These are phyloP conservation scores for Fusarium pininemorale DNA, from an alignment of 2,329 filamentous ascomycete species.

Conservation along the genomic window DNA sequence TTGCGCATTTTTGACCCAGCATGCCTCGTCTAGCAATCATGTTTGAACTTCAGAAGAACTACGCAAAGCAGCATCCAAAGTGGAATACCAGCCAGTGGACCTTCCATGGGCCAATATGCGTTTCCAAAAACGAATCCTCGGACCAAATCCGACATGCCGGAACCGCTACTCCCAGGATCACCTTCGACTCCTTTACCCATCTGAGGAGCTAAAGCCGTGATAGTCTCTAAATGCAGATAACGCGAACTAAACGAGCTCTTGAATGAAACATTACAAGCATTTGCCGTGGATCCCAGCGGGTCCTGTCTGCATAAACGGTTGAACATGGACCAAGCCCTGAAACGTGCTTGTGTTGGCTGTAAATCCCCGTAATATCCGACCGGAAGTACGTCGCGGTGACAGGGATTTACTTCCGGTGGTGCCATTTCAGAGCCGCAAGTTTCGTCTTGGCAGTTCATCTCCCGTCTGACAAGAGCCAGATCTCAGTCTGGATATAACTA, in stretches of 20 bases:
- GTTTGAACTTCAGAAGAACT: not conserved
- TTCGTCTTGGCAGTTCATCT: slow-evolving; percentile 3
- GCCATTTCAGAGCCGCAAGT: not conserved
- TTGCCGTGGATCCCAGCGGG: not conserved
- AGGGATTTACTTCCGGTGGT: not conserved
- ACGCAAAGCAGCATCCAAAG: not conserved
- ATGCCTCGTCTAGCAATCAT: not conserved
- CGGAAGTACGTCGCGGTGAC: not conserved
- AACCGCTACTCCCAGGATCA: not conserved
- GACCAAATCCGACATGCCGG: not conserved
- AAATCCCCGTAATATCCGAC: not conserved
- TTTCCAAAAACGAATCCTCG: not conserved
- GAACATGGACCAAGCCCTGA: not conserved
- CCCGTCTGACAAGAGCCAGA: not conserved
- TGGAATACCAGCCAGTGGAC: not conserved
- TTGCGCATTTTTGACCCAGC: too few relatives aligned
- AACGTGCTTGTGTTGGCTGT: not conserved
- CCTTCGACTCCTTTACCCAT: not conserved
- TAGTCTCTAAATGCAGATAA: not conserved
- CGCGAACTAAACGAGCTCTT: not conserved
- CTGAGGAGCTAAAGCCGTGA: not conserved
- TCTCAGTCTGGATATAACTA: too few relatives aligned
- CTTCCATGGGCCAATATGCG: not conserved
- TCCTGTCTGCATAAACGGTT: not conserved
- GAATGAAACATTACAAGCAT: not conserved